These are phyloP conservation scores for Oryza coarctata DNA, from an alignment of 176 grass and related monocot species.

Conservation along the genomic window DNA sequence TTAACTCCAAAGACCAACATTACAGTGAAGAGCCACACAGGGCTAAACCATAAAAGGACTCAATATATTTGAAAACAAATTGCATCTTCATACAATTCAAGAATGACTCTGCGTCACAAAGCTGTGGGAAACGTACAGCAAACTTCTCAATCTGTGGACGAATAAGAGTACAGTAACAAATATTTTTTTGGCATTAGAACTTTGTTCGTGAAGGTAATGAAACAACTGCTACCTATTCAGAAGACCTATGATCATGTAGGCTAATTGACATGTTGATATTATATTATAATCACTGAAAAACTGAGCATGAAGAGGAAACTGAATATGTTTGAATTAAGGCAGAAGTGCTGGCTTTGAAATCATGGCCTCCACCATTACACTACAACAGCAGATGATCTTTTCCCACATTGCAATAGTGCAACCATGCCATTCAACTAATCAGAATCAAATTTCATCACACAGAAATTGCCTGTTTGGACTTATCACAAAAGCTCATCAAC, in stretches of 20 bases:
- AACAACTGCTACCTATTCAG: neutral
- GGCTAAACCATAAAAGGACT: neutral
- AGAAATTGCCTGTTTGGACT: constrained; percentile 56
- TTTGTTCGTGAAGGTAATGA: neutral
- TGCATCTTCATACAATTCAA: constrained; percentile 61
- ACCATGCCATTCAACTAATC: constrained; percentile 4
- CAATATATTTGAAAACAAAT: constrained; percentile 5
- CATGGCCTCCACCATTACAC: neutral
- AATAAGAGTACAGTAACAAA: constrained; percentile 5
- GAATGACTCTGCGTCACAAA: constrained; percentile 62
- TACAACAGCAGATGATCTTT: neutral
- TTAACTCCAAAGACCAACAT: neutral
- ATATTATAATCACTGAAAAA: neutral
- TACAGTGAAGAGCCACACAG: neutral
- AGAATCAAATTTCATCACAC: constrained; percentile 28
- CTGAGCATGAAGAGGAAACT: neutral
- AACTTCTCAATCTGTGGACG: constrained; percentile 83
- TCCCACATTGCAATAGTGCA: neutral
- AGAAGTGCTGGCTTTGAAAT: neutral
- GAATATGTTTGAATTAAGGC: neutral
- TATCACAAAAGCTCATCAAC: constrained; percentile 81
- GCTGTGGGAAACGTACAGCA: constrained; percentile 64
- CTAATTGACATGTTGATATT: neutral
- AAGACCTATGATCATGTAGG: neutral
- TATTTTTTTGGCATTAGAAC: constrained; percentile 27